These are phyloP conservation scores for Penicillium antarcticum DNA, from an alignment of 495 filamentous ascomycete genomes.

Conservation along the genomic window DNA sequence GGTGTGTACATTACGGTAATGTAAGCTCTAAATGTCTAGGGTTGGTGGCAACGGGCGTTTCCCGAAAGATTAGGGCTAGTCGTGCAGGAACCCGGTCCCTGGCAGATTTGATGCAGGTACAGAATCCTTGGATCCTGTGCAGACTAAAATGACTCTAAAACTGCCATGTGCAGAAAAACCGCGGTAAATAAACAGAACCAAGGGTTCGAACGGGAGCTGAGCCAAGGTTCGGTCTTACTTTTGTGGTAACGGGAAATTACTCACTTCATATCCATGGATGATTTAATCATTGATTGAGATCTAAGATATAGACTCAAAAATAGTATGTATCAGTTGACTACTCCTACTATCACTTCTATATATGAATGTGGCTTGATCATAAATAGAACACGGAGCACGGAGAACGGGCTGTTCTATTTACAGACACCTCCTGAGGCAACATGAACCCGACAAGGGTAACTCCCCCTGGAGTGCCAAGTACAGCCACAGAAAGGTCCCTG, in stretches of 20 bases:
- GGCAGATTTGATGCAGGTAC: neutral
- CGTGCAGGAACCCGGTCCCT: constrained; percentile 1
- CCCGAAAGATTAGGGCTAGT: neutral
- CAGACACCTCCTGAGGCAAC: constrained; percentile 3
- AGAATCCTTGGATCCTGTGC: neutral
- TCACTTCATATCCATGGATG: neutral
- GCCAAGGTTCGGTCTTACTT: neutral
- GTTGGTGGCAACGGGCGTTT: neutral
- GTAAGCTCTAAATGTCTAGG: too few relatives aligned
- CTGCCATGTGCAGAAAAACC: neutral
- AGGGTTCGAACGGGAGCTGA: neutral
- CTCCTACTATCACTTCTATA: neutral
- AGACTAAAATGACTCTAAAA: neutral
- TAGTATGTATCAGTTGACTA: neutral
- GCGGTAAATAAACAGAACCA: neutral
- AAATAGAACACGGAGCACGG: constrained; percentile 9
- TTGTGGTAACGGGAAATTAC: neutral
- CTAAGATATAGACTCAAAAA: too few relatives aligned
- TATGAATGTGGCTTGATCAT: neutral
- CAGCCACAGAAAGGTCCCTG: too few relatives aligned
- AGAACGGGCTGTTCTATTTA: constrained; percentile 16
- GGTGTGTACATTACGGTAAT: too few relatives aligned
- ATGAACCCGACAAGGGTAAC: too few relatives aligned
- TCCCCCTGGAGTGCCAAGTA: too few relatives aligned
- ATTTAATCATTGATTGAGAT: neutral